phyloP scores from a whole-genome alignment of 805 yeast species.

The Ogataea pini region DNA sequence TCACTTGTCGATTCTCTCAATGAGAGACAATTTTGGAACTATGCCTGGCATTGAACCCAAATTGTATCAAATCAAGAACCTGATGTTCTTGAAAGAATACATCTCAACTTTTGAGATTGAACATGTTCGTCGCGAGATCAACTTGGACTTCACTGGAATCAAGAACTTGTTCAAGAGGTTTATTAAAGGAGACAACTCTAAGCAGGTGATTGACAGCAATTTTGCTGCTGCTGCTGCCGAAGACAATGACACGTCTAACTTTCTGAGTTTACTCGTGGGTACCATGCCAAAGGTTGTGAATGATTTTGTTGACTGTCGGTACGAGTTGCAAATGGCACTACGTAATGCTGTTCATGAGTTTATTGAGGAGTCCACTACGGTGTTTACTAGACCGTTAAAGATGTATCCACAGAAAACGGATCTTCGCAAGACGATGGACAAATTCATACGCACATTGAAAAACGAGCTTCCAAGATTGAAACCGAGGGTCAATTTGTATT shows the following conservation, averaged over 20 bases:
- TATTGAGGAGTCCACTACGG: constrained; percentile 55
- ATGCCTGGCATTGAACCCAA: constrained; percentile 60
- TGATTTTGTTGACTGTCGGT: constrained; percentile 75
- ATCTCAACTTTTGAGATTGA: constrained; percentile 78
- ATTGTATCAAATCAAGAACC: constrained; percentile 69
- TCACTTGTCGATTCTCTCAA: constrained; percentile 68
- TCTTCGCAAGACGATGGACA: constrained; percentile 23
- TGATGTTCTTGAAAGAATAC: constrained; percentile 69
- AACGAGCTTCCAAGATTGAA: constrained; percentile 58
- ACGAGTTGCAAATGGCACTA: constrained; percentile 72
- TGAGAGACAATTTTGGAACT: constrained; percentile 52
- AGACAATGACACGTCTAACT: constrained; percentile 12
- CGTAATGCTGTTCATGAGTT: constrained; percentile 69
- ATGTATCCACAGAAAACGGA: constrained; percentile 18
- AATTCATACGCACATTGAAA: constrained; percentile 51
- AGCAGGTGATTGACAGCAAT: constrained; percentile 21
- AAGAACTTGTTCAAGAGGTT: constrained; percentile 42
- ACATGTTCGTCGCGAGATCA: constrained; percentile 66
- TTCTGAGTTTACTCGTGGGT: constrained; percentile 40
- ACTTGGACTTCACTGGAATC: constrained; percentile 80
- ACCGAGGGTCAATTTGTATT: constrained; percentile 51
- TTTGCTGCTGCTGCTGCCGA: constrained; percentile 20
- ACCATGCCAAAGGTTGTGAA: constrained; percentile 78
- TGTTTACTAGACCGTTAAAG: constrained; percentile 50
- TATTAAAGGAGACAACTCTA: constrained; percentile 30